phyloP scores from a whole-genome alignment of 139 green algal genomes.

The Diplosphaera chodatii region DNA sequence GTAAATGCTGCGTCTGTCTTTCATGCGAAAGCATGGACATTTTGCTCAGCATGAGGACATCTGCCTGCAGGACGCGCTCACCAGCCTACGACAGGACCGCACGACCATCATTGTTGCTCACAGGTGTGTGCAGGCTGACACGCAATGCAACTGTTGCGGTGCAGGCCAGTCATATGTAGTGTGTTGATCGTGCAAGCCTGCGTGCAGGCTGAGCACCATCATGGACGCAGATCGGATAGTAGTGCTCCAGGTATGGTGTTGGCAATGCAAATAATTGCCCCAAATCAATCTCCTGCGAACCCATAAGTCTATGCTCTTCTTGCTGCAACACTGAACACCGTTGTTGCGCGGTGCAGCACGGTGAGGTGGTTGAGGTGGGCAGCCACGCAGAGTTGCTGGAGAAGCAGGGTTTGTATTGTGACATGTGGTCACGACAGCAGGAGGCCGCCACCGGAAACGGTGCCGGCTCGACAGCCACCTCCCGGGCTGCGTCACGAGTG shows the following conservation, averaged over 20 bases:
- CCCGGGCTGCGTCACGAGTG: not conserved
- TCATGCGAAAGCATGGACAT: too few species aligned
- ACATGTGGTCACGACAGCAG: conserved; percentile 72
- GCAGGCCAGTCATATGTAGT: not conserved
- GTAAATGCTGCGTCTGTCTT: too few species aligned
- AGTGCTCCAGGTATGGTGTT: conserved; percentile 48
- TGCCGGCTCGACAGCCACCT: not conserved
- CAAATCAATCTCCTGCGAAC: too few species aligned
- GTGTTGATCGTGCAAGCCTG: not conserved
- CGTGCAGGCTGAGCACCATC: conserved; percentile 65
- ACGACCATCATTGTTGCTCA: conserved; percentile 86
- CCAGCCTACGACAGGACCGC: conserved; percentile 9
- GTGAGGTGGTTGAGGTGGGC: conserved; percentile 61
- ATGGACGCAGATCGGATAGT: conserved; percentile 78
- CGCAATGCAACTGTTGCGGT: not conserved
- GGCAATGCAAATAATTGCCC: too few species aligned
- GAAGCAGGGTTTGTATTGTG: conserved; percentile 48
- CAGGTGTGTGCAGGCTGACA: not conserved
- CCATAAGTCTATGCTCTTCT: too few species aligned
- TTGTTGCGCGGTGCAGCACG: conserved; percentile 33
- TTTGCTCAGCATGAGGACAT: not conserved
- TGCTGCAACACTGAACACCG: conserved; percentile 11
- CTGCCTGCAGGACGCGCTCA: conserved; percentile 28
- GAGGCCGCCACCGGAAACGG: conserved; percentile 13
- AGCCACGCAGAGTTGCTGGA: conserved; percentile 69